Percentiles rank a stretch among this genome's conserved stretches.
These are phyloP conservation scores for Yamadazyma diddensiae DNA, from an alignment of 1,139 yeast genomes.

Conservation along the genomic window DNA sequence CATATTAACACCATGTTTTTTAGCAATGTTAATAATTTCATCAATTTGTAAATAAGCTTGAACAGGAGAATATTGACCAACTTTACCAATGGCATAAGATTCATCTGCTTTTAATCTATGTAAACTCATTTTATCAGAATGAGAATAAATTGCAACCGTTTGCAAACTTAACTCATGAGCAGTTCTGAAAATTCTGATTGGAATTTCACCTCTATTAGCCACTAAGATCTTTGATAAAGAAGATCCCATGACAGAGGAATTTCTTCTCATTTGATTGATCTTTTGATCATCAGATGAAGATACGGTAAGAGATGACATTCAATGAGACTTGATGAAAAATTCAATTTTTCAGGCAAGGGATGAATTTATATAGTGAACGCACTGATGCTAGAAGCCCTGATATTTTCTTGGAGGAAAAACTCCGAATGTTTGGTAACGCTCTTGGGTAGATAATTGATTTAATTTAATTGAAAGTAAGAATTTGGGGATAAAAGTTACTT, in stretches of 20 bases:
- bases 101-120: slow-evolving; percentile 93
- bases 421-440: slow-evolving; percentile 2
- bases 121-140: slow-evolving; percentile 93
- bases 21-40: slow-evolving; percentile 89
- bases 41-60: slow-evolving; percentile 96
- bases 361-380: slow-evolving; percentile 6
- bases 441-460: background rate
- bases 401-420: slow-evolving; percentile 2
- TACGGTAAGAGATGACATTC: slow-evolving; percentile 17
- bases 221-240: slow-evolving; percentile 72
- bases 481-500: too few species aligned
- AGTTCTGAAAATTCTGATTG: slow-evolving; percentile 86
- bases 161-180: slow-evolving; percentile 98
- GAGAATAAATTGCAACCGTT: slow-evolving; percentile 96
- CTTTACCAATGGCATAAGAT: slow-evolving; percentile 86
- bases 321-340: slow-evolving; percentile 1
- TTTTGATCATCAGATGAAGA: slow-evolving; percentile 18
- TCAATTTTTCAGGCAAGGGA: slow-evolving; percentile 6
- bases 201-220: slow-evolving; percentile 96
- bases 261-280: slow-evolving; percentile 56
- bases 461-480: too few species aligned
- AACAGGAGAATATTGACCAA: slow-evolving; percentile 91
- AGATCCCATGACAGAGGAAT: slow-evolving; percentile 59
- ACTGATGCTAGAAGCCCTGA: too few species aligned
- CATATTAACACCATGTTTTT: slow-evolving; percentile 85